phyloP scores from a whole-genome alignment of 805 yeast genomes.

The Saccharomycopsis javanensis region DNA sequence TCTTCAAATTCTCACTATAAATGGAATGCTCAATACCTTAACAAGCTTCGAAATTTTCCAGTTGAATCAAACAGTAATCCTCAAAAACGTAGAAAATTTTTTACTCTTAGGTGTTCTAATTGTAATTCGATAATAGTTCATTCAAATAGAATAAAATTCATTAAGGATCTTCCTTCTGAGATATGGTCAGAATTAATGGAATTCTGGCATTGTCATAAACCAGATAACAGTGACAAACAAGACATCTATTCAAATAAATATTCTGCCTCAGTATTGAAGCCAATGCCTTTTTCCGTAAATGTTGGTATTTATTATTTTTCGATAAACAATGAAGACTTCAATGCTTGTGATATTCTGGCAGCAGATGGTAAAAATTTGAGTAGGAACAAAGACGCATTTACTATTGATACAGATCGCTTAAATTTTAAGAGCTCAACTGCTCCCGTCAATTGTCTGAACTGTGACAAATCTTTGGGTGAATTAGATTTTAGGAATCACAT shows the following conservation, averaged over 20 bases:
- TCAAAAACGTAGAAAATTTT: slow-evolving; percentile 21
- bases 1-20: slow-evolving; percentile 21
- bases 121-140: slow-evolving; percentile 28
- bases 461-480: slow-evolving; percentile 35
- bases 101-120: slow-evolving; percentile 26
- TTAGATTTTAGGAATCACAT: slow-evolving; percentile 26
- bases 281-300: slow-evolving; percentile 34
- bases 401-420: slow-evolving; percentile 14
- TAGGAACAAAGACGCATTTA: neutral
- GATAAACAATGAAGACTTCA: slow-evolving; percentile 23
- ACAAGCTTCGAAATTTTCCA: slow-evolving; percentile 9
- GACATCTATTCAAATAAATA: slow-evolving; percentile 25
- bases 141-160: slow-evolving; percentile 26
- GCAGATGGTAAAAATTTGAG: slow-evolving; percentile 13
- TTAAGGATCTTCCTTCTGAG: slow-evolving; percentile 78
- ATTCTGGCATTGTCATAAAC: slow-evolving; percentile 95
- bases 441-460: slow-evolving; percentile 28
- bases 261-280: slow-evolving; percentile 32
- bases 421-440: slow-evolving; percentile 14
- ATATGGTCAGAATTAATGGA: slow-evolving; percentile 94
- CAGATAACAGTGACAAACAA: slow-evolving; percentile 25
- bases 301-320: slow-evolving; percentile 52
- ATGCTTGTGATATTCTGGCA: neutral
- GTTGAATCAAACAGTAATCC: neutral
- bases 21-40: slow-evolving; percentile 38